Percentiles rank a stretch among this genome's conserved stretches.
Evolutionary conservation across 1,139 yeast species (phyloP).

Genomic region (Candida sanyaensis): DNA sequence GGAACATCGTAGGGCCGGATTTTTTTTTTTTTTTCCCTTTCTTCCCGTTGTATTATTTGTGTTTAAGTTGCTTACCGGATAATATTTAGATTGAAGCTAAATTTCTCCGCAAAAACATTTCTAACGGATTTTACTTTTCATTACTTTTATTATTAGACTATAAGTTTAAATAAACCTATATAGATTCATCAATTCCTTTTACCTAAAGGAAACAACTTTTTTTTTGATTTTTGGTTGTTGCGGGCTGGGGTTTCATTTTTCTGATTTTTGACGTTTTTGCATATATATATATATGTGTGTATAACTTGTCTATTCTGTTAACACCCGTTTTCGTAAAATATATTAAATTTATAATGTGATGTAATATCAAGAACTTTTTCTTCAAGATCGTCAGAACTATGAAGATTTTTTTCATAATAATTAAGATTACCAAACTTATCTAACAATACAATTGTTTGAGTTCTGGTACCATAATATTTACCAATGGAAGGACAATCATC

Average conservation of each 20-base stretch:
- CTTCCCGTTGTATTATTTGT: background rate
- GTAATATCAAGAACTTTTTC: slow-evolving; percentile 10
- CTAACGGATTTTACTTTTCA: too few species aligned
- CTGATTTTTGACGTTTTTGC: too few species aligned
- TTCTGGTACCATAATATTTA: slow-evolving; percentile 79
- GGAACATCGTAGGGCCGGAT: background rate
- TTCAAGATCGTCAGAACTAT: slow-evolving; percentile 24
- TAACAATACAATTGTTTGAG: slow-evolving; percentile 77
- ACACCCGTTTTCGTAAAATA: slow-evolving; percentile 7
- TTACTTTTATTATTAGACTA: too few species aligned
- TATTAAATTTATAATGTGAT: slow-evolving; percentile 14
- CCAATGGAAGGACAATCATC: slow-evolving; percentile 30
- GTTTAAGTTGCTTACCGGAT: background rate
- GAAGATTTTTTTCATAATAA: slow-evolving; percentile 42
- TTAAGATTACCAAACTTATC: slow-evolving; percentile 46
- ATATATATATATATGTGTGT: background rate
- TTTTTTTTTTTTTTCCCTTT: background rate
- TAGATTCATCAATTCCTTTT: too few species aligned
- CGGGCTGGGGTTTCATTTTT: too few species aligned
- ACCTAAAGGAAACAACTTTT: too few species aligned
- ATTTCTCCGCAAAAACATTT: background rate
- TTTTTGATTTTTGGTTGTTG: too few species aligned
- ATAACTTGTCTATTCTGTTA: background rate
- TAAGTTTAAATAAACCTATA: too few species aligned
- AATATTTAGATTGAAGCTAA: too few species aligned